Percentiles rank a stretch among this genome's conserved stretches.
These are phyloP conservation scores for Leccinum broughii DNA, from an alignment of 768 basidiomycete genomes.

Conservation along the genomic window DNA sequence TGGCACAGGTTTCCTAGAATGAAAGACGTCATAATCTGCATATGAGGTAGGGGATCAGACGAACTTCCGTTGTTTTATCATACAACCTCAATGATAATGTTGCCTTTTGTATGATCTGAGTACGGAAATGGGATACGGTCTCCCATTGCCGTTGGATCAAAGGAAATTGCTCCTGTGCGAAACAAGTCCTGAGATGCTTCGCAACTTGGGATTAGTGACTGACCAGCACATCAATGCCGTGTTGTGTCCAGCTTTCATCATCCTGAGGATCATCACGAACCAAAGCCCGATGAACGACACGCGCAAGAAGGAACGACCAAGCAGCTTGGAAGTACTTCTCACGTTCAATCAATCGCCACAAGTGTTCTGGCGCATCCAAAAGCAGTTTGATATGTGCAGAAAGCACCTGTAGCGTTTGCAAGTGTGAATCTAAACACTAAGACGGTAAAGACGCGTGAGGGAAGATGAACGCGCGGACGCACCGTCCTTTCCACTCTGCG, in stretches of 20 bases:
- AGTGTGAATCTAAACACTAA: conserved; percentile 53
- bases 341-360: conserved; percentile 84
- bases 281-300: conserved; percentile 80
- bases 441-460: neutral
- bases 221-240: conserved; percentile 66
- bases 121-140: conserved; percentile 77
- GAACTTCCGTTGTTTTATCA: conserved; percentile 52
- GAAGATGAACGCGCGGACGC: conserved; percentile 12
- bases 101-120: conserved; percentile 88
- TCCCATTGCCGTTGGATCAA: conserved; percentile 95
- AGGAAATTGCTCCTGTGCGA: conserved; percentile 75
- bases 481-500: conserved; percentile 45
- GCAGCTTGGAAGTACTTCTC: conserved; percentile 81
- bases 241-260: conserved; percentile 56
- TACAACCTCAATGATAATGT: conserved; percentile 73
- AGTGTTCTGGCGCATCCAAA: conserved; percentile 86
- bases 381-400: conserved; percentile 92
- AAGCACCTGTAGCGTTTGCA: conserved; percentile 68
- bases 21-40: neutral
- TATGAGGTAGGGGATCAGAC: conserved; percentile 12
- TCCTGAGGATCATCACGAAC: conserved; percentile 63
- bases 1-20: conserved; percentile 68
- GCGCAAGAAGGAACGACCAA: conserved; percentile 83
- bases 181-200: neutral
- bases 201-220: conserved; percentile 16